A percentile compares a stretch with the other conserved stretches of the same genome.
phyloP scores from a whole-genome alignment of 1,139 yeast genomes.

The Nadsonia starkeyi-henricii region DNA sequence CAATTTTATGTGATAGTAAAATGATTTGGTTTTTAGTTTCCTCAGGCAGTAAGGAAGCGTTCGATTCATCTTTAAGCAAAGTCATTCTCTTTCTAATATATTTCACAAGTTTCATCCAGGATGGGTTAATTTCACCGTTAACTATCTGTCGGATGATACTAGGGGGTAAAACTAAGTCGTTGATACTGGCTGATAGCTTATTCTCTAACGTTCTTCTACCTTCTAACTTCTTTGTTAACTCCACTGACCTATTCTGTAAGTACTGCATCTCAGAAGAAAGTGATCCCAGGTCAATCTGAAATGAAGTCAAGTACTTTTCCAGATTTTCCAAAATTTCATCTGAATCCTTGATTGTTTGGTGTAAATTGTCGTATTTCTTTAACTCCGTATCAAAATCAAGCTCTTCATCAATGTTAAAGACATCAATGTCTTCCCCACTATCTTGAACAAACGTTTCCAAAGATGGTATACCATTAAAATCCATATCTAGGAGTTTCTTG shows the following conservation, averaged over 20 bases:
- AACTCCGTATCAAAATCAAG: not conserved
- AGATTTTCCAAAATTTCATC: constrained; percentile 27
- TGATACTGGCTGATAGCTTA: constrained; percentile 54
- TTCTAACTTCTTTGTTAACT: constrained; percentile 43
- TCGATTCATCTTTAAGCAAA: not conserved
- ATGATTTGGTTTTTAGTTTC: constrained; percentile 21
- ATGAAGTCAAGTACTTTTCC: constrained; percentile 31
- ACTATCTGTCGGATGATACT: constrained; percentile 19
- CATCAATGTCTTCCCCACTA: not conserved
- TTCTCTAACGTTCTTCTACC: constrained; percentile 42
- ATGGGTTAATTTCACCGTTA: constrained; percentile 21
- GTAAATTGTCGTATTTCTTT: not conserved
- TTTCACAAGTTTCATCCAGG: constrained; percentile 23
- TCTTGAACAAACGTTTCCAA: not conserved
- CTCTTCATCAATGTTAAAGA: not conserved
- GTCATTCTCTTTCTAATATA: constrained; percentile 12
- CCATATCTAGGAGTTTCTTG: not conserved
- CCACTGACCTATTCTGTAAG: constrained; percentile 42
- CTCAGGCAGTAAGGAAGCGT: not conserved
- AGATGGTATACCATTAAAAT: not conserved
- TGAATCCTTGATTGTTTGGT: constrained; percentile 17
- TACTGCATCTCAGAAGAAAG: constrained; percentile 47
- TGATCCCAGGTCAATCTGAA: constrained; percentile 42
- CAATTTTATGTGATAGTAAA: constrained; percentile 35
- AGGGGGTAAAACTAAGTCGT: constrained; percentile 69